Percentiles rank a stretch among this genome's conserved stretches.
Evolutionary conservation across 768 basidiomycete species (phyloP).

Genomic region (Obba rivulosa): DNA sequence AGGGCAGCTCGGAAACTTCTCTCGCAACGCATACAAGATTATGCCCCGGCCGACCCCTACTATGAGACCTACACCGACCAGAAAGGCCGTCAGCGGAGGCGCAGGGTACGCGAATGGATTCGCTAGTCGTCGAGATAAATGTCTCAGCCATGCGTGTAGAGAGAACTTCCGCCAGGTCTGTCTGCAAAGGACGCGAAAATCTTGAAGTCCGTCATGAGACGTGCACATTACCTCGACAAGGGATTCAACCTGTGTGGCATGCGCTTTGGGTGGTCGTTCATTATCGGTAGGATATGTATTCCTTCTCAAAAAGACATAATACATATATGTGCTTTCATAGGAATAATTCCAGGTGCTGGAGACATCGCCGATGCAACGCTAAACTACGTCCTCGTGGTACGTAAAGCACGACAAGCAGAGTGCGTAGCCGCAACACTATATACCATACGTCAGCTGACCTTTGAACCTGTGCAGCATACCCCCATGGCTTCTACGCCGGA

Average conservation of each 20-base stretch:
- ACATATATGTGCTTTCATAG: conserved; percentile 18
- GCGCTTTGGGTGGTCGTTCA: conserved; percentile 82
- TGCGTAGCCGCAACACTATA: conserved; percentile 24
- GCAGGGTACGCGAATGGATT: conserved; percentile 42
- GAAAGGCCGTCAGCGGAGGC: conserved; percentile 49
- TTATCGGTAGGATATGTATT: conserved; percentile 42
- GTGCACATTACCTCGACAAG: conserved; percentile 86
- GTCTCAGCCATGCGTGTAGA: conserved; percentile 32
- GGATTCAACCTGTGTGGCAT: conserved; percentile 76
- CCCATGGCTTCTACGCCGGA: conserved; percentile 59
- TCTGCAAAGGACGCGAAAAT: conserved; percentile 71
- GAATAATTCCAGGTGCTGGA: conserved; percentile 65
- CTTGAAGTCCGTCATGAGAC: conserved; percentile 64
- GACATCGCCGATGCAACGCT: conserved; percentile 58
- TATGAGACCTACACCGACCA: conserved; percentile 61
- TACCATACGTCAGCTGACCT: background rate
- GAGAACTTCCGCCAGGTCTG: conserved; percentile 69
- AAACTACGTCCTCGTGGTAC: conserved; percentile 73
- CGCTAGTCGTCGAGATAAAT: background rate
- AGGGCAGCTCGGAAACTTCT: conserved; percentile 59
- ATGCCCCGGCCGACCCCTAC: conserved; percentile 67
- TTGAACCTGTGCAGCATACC: conserved; percentile 35
- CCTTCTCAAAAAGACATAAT: background rate
- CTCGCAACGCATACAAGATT: conserved; percentile 56
- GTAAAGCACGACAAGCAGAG: conserved; percentile 72